phyloP scores from a whole-genome alignment of 2,329 filamentous ascomycete genomes.

The Aspergillus sojae region DNA sequence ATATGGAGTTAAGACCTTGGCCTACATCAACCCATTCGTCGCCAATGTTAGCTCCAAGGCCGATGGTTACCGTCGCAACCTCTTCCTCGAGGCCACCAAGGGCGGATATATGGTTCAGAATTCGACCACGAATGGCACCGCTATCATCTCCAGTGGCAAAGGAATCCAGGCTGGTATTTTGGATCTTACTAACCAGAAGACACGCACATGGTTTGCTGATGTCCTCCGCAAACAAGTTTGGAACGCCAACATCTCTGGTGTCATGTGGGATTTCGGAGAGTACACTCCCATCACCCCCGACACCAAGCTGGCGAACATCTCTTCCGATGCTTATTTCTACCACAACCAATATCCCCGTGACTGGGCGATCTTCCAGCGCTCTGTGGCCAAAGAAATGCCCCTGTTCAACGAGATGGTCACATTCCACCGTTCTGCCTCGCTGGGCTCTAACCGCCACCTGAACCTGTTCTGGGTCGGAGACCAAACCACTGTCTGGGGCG shows the following conservation, averaged over 20 bases:
- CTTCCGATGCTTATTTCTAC: not conserved
- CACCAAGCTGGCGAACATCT: constrained; percentile 29
- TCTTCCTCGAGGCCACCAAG: not conserved
- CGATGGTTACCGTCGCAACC: constrained; percentile 6
- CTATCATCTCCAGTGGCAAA: constrained; percentile 39
- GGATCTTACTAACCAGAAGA: constrained; percentile 38
- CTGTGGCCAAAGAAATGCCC: constrained; percentile 1
- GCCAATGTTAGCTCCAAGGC: not conserved
- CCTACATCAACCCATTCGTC: not conserved
- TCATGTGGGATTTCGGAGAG: constrained; percentile 42
- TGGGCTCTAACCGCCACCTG: constrained; percentile 35
- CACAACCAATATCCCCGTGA: not conserved
- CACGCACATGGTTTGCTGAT: constrained; percentile 36
- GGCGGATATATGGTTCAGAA: constrained; percentile 28
- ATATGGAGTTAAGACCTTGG: not conserved
- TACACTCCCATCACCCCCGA: constrained; percentile 35
- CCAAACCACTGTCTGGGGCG: constrained; percentile 37
- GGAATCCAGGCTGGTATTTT: constrained; percentile 41
- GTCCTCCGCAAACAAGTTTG: constrained; percentile 26
- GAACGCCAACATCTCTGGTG: constrained; percentile 35
- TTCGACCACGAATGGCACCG: constrained; percentile 34
- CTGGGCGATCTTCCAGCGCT: not conserved
- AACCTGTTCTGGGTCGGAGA: constrained; percentile 45
- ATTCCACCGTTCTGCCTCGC: constrained; percentile 40
- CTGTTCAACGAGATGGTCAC: constrained; percentile 25